Evolutionary conservation across 2,329 filamentous ascomycete genomes (phyloP), one percentile per base, ranked within the genome.

Genomic region (Didymosphaeria variabile): DNA sequence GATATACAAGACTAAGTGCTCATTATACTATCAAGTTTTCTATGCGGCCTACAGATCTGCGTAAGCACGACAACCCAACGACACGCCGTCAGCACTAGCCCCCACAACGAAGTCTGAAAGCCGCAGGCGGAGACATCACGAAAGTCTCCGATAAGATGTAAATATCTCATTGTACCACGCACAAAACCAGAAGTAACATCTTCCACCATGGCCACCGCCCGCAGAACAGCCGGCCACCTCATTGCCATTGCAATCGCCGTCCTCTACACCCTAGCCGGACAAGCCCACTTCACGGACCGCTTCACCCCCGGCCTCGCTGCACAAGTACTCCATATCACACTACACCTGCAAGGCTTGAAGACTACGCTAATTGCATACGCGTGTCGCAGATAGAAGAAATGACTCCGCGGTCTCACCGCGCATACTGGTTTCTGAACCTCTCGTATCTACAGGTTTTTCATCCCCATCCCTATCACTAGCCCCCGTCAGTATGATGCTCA

Each of bases 241-340:
- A 21, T 36, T 17, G n/a, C 3, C n/a, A 29, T 51, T 17, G 31
- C 17, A 4, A 29, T 49, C 32, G 49, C 49, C 31, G 21, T 36
- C n/a, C 17, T 51, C 31, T 36, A 36, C 17, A 36, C 31, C 32
- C 13, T 36, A 8, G 49, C 49, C 29, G 29, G 31, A 15, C 49
- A 51, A 21, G 49, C 49, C 31, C 49, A 38, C 21, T 51, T 51
- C 49, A 51, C 49, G 15, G n/a, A 34, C 19, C 49, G 49, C 17
- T 38, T 51, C 32, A 38, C 49, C 7, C 49, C 31, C 17, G 19
- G n/a, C 7, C 19, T 51, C 17, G 49, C 49, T 5, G 49, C 29
- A 5, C 29, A 36, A n/a, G 31, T 51, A 29, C 5, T 8, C 1
- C 45, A 29, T 17, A 15, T 5, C 12, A 26, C 10, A 2, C 21